Evolutionary conservation across 106 monocot species (phyloP).

Genomic region (Dendrobium nobile): DNA sequence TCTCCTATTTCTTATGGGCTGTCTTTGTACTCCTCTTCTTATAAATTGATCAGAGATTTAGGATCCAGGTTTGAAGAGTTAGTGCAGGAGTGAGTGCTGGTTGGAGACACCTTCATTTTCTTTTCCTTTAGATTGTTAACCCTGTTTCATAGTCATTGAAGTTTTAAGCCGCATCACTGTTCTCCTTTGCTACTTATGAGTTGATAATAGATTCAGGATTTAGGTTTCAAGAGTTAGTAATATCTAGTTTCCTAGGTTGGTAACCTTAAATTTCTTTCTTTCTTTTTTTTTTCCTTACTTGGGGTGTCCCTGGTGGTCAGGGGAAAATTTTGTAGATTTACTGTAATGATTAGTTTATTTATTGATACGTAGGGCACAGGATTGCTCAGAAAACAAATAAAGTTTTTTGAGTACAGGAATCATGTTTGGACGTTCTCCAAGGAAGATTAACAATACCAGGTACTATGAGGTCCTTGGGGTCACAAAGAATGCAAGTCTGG

Average conservation of each 20-base stretch:
- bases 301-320: not conserved
- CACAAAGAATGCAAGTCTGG: constrained; percentile 27
- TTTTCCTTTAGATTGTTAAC: not conserved
- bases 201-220: not conserved
- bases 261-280: not conserved
- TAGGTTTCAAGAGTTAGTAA: not conserved
- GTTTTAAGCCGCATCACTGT: no score
- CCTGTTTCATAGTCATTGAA: no score
- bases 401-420: constrained; percentile 8
- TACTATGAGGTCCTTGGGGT: constrained; percentile 52
- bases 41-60: not conserved
- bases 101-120: not conserved
- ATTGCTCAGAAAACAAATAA: not conserved
- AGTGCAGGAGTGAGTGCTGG: not conserved
- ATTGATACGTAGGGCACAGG: not conserved
- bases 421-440: constrained; percentile 45
- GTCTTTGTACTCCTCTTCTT: not conserved
- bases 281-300: not conserved
- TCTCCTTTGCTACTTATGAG: not conserved
- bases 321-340: not conserved
- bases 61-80: not conserved
- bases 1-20: not conserved
- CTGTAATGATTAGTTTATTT: not conserved
- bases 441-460: constrained; percentile 47
- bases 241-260: not conserved